phyloP scores from a whole-genome alignment of 176 grass and related monocot species.

The Triticum timopheevii region DNA sequence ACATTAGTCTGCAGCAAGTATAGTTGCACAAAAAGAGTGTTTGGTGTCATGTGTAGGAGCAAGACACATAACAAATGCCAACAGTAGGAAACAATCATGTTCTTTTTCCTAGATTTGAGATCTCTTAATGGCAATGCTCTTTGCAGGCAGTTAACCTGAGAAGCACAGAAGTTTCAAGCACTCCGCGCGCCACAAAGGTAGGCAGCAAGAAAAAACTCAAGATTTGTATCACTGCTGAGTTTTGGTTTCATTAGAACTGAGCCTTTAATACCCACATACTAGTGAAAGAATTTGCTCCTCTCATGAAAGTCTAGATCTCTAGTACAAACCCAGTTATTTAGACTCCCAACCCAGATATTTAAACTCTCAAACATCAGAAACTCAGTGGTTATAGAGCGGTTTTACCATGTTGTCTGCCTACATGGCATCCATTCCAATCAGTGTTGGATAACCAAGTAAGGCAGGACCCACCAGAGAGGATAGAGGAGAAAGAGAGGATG shows the following conservation, averaged over 20 bases:
- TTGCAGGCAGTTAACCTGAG: slow-evolving; percentile 88
- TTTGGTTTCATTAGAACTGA: slow-evolving; percentile 2
- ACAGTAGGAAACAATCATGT: neutral
- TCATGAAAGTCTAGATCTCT: neutral
- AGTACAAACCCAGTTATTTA: neutral
- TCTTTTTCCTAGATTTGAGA: neutral
- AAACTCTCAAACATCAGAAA: neutral
- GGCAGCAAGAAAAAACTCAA: slow-evolving; percentile 4
- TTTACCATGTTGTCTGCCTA: neutral
- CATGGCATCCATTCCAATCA: neutral
- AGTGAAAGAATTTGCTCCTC: neutral
- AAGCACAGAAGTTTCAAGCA: slow-evolving; percentile 66
- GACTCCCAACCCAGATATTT: neutral
- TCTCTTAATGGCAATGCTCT: slow-evolving; percentile 28
- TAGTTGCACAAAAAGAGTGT: neutral
- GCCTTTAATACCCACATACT: neutral
- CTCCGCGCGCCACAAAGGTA: slow-evolving; percentile 53
- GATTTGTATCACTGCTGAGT: neutral
- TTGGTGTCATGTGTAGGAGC: neutral
- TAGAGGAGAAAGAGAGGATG: neutral
- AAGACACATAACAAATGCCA: neutral
- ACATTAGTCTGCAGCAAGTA: too few relatives aligned
- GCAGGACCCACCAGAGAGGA: neutral
- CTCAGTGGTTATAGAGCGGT: neutral
- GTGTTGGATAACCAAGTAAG: neutral